Base-by-base conservation (phyloP, 495 filamentous ascomycete species). In the Penicillium macrosclerotiorum region DNA sequence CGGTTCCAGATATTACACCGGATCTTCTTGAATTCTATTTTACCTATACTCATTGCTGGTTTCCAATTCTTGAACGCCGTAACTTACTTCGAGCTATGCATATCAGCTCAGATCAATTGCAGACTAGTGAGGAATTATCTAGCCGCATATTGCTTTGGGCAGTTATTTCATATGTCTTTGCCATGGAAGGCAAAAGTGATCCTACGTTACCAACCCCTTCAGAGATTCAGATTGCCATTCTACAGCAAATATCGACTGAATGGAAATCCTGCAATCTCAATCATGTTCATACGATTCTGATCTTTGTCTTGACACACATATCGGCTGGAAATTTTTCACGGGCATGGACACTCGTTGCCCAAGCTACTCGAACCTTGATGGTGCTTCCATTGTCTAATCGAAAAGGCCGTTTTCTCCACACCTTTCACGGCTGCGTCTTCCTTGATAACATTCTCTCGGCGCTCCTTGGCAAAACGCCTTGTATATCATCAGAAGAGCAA, bases 21-120 rank as follows among this genome's bases (percentile, higher is more conserved):
- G 42, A 72, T 6, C 58, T 85, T 1, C 55, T 85, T 8, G 79
- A 86, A 41, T 69, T 79, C 8, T 84, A 84, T 57, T 84, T 84
- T 53, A 73, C 77, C 4, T 81, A 80, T 49, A 85, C 81, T 0
- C 78, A 84, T 54, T 72, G 67, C 22, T 86, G 82, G 82, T 69
- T 85, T 11, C 83, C 83, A 8, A 80, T 86, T 31, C 64, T 79
- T 20, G 80, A 84, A 45, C 83, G 81, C 39, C 75, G 81, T 41
- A 74, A 74, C 27, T 44, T 85, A 4, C 50, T 77, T 3, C 64
- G 67, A 23, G 38, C 46, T 5, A 49, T 60, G 42, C 54, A 62
- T 37, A 45, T 29, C 11, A 35, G 47, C 8, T 17, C 34, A 5
- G 29, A 37, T 2, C 25, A 33, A 3, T 29, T 19, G n/a, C 4